Percentiles rank a stretch among this genome's conserved stretches.
Conservation (phyloP, 2,329 filamentous ascomycete species). For the Alternaria solani region DNA sequence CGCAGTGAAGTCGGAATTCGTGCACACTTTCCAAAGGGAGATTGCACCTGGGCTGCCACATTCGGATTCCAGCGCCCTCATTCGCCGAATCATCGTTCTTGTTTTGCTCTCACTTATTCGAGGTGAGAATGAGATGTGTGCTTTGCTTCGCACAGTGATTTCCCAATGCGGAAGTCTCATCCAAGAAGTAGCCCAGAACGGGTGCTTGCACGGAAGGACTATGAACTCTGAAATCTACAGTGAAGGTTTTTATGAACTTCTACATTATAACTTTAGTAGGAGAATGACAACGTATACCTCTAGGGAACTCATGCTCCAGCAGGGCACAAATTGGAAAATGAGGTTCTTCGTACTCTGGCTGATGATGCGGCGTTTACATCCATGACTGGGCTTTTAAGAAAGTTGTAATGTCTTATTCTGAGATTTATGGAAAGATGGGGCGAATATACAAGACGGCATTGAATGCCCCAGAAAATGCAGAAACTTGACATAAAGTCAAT, state of each 20-base stretch:
- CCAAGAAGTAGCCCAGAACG: not conserved
- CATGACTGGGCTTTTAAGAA: not conserved
- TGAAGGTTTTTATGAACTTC: not conserved
- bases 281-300: not conserved
- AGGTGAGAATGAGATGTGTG: not conserved
- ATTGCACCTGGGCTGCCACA: slow-evolving; percentile 4
- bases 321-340: not conserved
- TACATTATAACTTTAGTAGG: not conserved
- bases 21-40: not conserved
- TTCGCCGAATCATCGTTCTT: not conserved
- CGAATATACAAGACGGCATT: not conserved
- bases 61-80: not conserved
- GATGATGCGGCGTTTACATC: not conserved
- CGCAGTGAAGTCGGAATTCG: slow-evolving; percentile 18
- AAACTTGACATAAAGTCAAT: not conserved
- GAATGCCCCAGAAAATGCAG: not conserved
- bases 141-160: not conserved
- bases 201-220: too few relatives aligned
- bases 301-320: not conserved
- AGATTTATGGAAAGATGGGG: too few relatives aligned
- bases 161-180: not conserved
- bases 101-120: not conserved
- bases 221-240: not conserved
- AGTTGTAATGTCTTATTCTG: not conserved
- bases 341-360: not conserved